Base-by-base conservation (phyloP, 805 yeast genomes). In the Lachancea cidri region DNA sequence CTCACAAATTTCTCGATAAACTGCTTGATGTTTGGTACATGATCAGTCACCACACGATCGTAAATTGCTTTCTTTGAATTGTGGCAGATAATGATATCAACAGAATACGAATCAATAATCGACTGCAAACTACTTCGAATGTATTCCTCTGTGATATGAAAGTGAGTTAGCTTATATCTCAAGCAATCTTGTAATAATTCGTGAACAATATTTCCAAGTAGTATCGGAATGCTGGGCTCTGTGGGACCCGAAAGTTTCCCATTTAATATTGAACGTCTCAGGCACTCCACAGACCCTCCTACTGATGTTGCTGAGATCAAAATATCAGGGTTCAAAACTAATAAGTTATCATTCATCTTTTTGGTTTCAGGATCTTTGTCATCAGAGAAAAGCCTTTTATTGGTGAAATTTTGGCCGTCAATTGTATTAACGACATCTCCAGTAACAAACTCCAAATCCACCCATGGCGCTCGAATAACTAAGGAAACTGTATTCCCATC, bases 201-300 rank as follows among this genome's bases (percentile, higher is more conserved):
- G 60, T 93, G 99, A 3, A 86, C 79, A 22, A 89, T 81, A 29
- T 74, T 79, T 6, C 99, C 99, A n/a, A 83, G 72, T 4, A 87
- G 67, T 47, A 88, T 63, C 0, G 84, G 80, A n/a, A 78, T 57
- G 2, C 79, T 71, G 8, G 76, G 64, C n/a, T 71, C 84, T 1
- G 86, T 86, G 0, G 85, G 81, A 33, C 77, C 74, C 17, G 72
- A 68, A 30, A 84, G 67, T 34, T 81, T 66, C 20, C 73, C 68
- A 24, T 68, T 66, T 3, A 91, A 60, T 0, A 86, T 79, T 0
- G 91, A 77, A 44, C 80, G 76, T 41, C 98, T 67, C 22, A 77
- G 68, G 56, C 98, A 93, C 15, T 67, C 71, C 22, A 86, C 65
- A 2, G 91, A 81, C 32, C 83, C 83, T 1, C 96, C 82, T 1